phyloP scores from a whole-genome alignment of 2,329 filamentous ascomycete species.

The Lasiodiplodia citricola region DNA sequence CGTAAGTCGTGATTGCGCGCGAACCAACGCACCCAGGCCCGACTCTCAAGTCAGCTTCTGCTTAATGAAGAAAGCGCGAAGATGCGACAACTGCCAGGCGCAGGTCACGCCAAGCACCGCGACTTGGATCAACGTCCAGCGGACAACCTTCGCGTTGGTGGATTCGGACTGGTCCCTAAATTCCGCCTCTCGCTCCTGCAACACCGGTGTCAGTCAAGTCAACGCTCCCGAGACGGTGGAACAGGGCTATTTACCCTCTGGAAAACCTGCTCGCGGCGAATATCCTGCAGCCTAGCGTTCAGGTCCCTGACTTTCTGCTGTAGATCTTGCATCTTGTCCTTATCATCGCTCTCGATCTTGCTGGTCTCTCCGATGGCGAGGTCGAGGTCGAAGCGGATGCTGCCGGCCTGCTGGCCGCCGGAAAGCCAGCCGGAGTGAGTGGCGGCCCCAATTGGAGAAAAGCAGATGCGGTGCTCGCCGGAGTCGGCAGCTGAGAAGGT shows the following conservation, averaged over 20 bases:
- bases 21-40: background rate
- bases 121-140: constrained; percentile 93
- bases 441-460: constrained; percentile 79
- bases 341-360: constrained; percentile 91
- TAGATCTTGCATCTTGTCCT: constrained; percentile 89
- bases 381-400: constrained; percentile 84
- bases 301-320: constrained; percentile 87
- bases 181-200: constrained; percentile 91
- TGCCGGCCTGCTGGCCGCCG: constrained; percentile 68
- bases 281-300: constrained; percentile 84
- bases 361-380: constrained; percentile 93
- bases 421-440: constrained; percentile 75
- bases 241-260: constrained; percentile 69
- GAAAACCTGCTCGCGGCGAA: constrained; percentile 93
- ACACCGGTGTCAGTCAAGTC: constrained; percentile 8
- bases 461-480: constrained; percentile 96
- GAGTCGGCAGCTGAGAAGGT: constrained; percentile 93
- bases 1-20: constrained; percentile 12
- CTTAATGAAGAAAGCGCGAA: constrained; percentile 99
- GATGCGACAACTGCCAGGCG: constrained; percentile 95
- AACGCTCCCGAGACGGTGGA: background rate
- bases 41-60: constrained; percentile 86
- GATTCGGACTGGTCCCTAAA: constrained; percentile 97
- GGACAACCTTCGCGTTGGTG: constrained; percentile 88
- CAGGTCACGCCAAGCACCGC: constrained; percentile 84